Percentiles rank a stretch among this genome's conserved stretches.
phyloP scores from a whole-genome alignment of 306 rosid species.

The Sesbania bispinosa region DNA sequence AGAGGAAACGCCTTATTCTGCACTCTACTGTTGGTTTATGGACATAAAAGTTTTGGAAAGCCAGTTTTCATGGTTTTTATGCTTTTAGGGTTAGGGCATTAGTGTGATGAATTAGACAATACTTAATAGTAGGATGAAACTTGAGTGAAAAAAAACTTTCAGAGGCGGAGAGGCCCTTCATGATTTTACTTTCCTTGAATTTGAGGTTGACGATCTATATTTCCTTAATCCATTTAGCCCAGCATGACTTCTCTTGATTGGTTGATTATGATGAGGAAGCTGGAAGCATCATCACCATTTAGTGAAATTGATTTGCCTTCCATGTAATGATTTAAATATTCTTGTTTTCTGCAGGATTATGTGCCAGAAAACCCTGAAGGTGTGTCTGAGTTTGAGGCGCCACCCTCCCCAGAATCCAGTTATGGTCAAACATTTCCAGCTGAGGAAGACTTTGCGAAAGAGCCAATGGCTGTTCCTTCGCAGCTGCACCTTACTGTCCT shows the following conservation, averaged over 20 bases:
- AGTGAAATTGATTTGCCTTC: conserved; percentile 6
- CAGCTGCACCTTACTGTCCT: conserved; percentile 81
- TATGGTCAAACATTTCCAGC: conserved; percentile 63
- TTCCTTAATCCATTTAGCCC: neutral
- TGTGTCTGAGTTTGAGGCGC: conserved; percentile 73
- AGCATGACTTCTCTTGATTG: too few species aligned
- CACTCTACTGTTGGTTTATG: neutral
- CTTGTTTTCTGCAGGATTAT: conserved; percentile 55
- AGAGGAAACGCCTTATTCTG: neutral
- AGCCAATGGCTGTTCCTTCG: conserved; percentile 71
- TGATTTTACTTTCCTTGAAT: too few species aligned
- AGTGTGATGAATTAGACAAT: too few species aligned
- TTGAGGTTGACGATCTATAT: too few species aligned
- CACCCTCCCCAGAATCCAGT: conserved; percentile 79
- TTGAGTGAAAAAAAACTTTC: too few species aligned
- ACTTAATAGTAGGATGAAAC: too few species aligned
- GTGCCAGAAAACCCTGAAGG: conserved; percentile 74
- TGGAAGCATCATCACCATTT: neutral
- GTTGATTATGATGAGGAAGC: conserved; percentile 1
- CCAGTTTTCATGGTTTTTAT: conserved; percentile 10
- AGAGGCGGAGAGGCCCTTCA: too few species aligned
- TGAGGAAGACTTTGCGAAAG: conserved; percentile 86
- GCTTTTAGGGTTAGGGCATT: too few species aligned
- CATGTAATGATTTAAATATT: neutral
- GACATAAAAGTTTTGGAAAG: conserved; percentile 4